Base-by-base conservation (phyloP, 148 eudicot species). In the Diospyros lotus region DNA sequence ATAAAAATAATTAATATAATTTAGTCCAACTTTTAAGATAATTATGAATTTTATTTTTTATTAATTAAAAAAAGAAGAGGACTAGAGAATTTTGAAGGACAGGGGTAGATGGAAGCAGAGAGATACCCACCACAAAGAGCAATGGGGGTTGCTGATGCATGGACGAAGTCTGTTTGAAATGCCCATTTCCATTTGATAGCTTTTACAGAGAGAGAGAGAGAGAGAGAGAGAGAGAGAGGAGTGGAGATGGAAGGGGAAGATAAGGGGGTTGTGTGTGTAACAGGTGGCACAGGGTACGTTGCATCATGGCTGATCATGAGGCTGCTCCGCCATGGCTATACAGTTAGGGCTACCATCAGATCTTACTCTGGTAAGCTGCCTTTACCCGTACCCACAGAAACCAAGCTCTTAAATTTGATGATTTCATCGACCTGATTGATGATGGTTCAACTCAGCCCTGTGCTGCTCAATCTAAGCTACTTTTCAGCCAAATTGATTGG, bases 231-330 rank as follows among this genome's bases (percentile, higher is more conserved):
- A 73, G 50, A 60, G 75, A 72, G 75, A 42, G 75, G 44, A 44
- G 62, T 54, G 54, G 76, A 74, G 58, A 66, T 64, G 69, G 62
- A 52, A 9, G 50, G 62, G 48, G 76, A 71, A 11, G 66, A 65
- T 0, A 82, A 73, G 53, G 85, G 85, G 12, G 71, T 6, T 42
- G 82, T 84, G 1, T 84, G 87, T 64, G 87, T 82, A 50, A 79
- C 84, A 2, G 87, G 87, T 43, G 87, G 82, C 9, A 84, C 80
- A 9, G 87, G 87, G 5, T 84, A 63, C 66, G 79, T 82, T 10
- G 85, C 66, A 9, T 81, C 87, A 64, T 82, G 87, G 87, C 62
- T 79, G 63, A 75, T 82, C 58, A 84, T 46, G 78, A 81, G 74
- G 42, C 85, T 84, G 43, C 87, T 84, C 73, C 73, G 79, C 43